A percentile compares a stretch with the other conserved stretches of the same genome.
These are phyloP conservation scores for Ustilago bromivora DNA, from an alignment of 1,284 basidiomycete genomes.

Conservation along the genomic window DNA sequence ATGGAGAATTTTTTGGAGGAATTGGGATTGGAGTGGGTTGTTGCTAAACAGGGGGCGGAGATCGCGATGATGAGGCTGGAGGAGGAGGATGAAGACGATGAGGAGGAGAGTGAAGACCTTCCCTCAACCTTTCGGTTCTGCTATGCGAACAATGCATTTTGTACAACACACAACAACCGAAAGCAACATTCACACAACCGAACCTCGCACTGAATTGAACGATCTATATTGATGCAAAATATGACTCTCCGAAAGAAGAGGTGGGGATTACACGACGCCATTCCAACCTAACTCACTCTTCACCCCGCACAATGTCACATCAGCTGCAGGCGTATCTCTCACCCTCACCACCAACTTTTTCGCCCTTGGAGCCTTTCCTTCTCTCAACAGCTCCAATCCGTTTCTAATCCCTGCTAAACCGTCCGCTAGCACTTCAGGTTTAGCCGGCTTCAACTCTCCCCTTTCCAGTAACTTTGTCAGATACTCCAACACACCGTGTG, in stretches of 20 bases:
- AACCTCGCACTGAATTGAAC: not conserved
- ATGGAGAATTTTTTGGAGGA: slow-evolving; percentile 58
- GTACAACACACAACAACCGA: not conserved
- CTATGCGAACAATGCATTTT: not conserved
- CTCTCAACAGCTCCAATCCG: slow-evolving; percentile 55
- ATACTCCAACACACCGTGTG: slow-evolving; percentile 15
- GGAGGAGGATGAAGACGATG: slow-evolving; percentile 11
- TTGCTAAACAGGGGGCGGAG: slow-evolving; percentile 54
- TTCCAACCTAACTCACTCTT: slow-evolving; percentile 59
- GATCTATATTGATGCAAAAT: not conserved
- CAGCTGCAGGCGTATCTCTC: slow-evolving; percentile 54
- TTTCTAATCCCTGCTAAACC: slow-evolving; percentile 59
- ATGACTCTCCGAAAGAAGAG: not conserved
- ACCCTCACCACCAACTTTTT: slow-evolving; percentile 57
- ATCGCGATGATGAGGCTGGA: slow-evolving; percentile 21
- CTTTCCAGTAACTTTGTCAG: slow-evolving; percentile 26
- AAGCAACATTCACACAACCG: not conserved
- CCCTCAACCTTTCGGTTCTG: too few species aligned
- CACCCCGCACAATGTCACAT: slow-evolving; percentile 57
- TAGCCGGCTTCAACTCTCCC: slow-evolving; percentile 33
- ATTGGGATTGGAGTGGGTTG: slow-evolving; percentile 60
- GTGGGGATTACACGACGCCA: slow-evolving; percentile 37
- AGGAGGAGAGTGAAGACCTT: slow-evolving; percentile 5
- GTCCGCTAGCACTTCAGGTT: slow-evolving; percentile 47
- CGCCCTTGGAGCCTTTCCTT: slow-evolving; percentile 57